phyloP scores from a whole-genome alignment of 352 stramenopile species.

The Globisporangium uncinulatum region DNA sequence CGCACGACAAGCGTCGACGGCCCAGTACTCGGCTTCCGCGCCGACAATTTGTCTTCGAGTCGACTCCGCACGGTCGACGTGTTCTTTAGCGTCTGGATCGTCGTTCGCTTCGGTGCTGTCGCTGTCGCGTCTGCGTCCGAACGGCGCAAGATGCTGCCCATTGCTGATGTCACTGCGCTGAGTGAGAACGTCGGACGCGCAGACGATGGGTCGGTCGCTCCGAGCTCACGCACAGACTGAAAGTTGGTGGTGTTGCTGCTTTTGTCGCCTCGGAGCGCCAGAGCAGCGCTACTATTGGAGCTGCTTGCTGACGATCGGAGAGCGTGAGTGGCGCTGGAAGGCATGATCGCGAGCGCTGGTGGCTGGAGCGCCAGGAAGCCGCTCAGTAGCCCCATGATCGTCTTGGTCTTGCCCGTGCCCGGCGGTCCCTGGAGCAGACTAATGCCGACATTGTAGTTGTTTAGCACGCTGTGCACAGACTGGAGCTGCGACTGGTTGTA shows the following conservation, averaged over 20 bases:
- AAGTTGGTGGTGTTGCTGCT: constrained; percentile 33
- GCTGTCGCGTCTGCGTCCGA: constrained; percentile 15
- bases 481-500: constrained; percentile 87
- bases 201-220: background rate
- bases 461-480: constrained; percentile 81
- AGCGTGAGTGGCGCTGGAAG: constrained; percentile 1
- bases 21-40: constrained; percentile 9
- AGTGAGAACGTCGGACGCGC: constrained; percentile 44
- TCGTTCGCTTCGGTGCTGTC: constrained; percentile 26
- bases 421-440: constrained; percentile 94
- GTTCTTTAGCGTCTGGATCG: constrained; percentile 67
- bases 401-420: constrained; percentile 94
- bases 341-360: constrained; percentile 41
- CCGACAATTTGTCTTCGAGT: constrained; percentile 59
- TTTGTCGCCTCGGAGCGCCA: background rate
- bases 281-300: background rate
- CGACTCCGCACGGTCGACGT: constrained; percentile 42
- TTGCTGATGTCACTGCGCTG: constrained; percentile 32
- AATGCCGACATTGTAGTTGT: constrained; percentile 82
- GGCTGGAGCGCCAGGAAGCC: constrained; percentile 62
- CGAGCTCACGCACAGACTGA: constrained; percentile 32
- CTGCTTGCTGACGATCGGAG: background rate
- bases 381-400: constrained; percentile 82
- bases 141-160: constrained; percentile 60
- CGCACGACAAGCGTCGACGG: constrained; percentile 32